Conservation (phyloP, 2,329 filamentous ascomycete genomes). For the Cytospora leucostoma region DNA sequence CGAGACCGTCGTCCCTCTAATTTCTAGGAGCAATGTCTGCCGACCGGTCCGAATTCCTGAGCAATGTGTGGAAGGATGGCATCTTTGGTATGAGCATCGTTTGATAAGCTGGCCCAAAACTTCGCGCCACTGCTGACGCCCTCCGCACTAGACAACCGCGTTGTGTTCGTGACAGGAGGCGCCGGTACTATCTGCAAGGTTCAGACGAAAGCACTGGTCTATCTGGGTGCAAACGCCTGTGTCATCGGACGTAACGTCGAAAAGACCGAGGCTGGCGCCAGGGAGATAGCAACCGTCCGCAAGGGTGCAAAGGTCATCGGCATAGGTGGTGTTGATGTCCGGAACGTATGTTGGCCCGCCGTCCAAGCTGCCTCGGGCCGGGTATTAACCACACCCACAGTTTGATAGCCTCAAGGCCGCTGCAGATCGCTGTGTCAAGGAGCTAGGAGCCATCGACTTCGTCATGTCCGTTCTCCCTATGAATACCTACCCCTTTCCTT, state of each 20-base stretch:
- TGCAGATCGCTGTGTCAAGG: conserved; percentile 75
- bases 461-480: conserved; percentile 68
- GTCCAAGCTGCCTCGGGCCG: not conserved
- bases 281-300: conserved; percentile 78
- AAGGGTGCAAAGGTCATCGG: conserved; percentile 82
- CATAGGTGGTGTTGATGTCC: conserved; percentile 78
- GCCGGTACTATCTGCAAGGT: conserved; percentile 92
- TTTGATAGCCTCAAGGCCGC: conserved; percentile 69
- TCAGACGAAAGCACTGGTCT: conserved; percentile 87
- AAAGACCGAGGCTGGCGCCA: conserved; percentile 81
- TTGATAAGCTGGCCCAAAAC: not conserved
- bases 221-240: conserved; percentile 89
- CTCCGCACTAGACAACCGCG: conserved; percentile 67
- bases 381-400: conserved; percentile 35
- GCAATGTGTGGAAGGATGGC: conserved; percentile 80
- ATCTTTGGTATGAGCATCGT: conserved; percentile 68
- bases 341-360: conserved; percentile 54
- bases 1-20: not conserved
- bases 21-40: conserved; percentile 26
- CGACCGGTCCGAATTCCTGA: conserved; percentile 67
- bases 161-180: conserved; percentile 93
- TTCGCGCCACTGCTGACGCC: not conserved
- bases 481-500: too few relatives aligned
- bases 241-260: conserved; percentile 88
- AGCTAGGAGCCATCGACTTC: conserved; percentile 87